Evolutionary conservation across 108 stramenopile genomes (phyloP).

Genomic region (Cyclotella cryptica): DNA sequence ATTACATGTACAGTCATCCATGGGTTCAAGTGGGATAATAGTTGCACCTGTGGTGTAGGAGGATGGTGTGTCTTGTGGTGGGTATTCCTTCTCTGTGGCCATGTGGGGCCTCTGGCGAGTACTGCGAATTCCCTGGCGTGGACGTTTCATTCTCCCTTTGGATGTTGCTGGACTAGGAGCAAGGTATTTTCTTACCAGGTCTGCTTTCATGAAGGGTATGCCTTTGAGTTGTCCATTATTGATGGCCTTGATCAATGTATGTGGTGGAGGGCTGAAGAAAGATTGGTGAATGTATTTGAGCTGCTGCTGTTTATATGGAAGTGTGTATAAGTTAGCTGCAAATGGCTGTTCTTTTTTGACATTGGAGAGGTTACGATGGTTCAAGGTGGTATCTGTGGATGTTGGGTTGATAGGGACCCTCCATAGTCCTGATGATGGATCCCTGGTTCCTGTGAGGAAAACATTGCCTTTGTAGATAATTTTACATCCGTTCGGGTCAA

Average conservation of each 20-base stretch:
- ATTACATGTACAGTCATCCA: neutral
- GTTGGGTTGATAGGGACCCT: neutral
- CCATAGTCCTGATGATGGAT: neutral
- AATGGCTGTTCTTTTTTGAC: neutral
- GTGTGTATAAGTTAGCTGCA: no score
- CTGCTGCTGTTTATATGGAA: no score
- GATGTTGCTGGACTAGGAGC: no score
- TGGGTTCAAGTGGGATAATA: neutral
- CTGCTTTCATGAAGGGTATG: neutral
- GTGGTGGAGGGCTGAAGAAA: no score
- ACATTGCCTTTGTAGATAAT: neutral
- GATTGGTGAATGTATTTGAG: no score
- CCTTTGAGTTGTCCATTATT: no score
- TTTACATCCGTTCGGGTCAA: neutral
- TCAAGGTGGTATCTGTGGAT: no score
- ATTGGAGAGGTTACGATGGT: no score
- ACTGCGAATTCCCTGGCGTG: no score
- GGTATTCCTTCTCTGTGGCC: neutral
- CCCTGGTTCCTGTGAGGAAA: neutral
- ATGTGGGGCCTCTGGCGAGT: neutral
- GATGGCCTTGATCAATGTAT: neutral
- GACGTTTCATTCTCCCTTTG: no score
- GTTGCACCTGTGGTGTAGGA: no score
- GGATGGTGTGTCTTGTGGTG: no score
- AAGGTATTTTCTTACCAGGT: neutral